Evolutionary conservation across 1,284 basidiomycete species (phyloP), one percentile per base, ranked within the genome.

Genomic region (Paramarasmius palmivorus): DNA sequence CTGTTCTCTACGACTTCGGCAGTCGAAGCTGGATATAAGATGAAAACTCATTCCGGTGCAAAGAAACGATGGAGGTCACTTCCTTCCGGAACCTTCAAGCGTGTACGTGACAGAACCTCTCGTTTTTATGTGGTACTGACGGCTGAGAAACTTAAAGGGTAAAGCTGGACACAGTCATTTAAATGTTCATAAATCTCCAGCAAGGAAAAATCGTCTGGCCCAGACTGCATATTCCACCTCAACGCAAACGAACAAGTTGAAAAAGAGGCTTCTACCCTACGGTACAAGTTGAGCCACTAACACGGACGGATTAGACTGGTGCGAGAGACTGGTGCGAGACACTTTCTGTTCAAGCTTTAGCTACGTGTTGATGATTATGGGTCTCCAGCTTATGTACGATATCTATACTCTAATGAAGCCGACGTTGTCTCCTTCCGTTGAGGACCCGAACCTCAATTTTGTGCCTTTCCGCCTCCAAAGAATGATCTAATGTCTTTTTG

Each of bases 11-110:
- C 75, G 14, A 76, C 77, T 15, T 64, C 74, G 20, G 52, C 74
- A 10, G 60, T 62, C 42, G 70, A 74, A 54, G 79, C 79, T 49
- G 73, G 72, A 15, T 83, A 83, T 50, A 91, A 91, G 70, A 72
- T 91, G 60, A 91, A 91, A 68, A 81, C 85, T 0, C 88, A 91
- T 66, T 84, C 80, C 3, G 90, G 89, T 9, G 79, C 89, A n/a
- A 91, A 90, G 74, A 92, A 92, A 69, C 73, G 89, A 59, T 92
- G 88, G 88, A 75, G 80, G 57, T 83, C 86, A 1, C 70, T 91
- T 36, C 78, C 80, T 15, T 84, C 80, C 22, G 84, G 87, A 29
- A 65, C 55, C 41, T 92, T 91, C 74, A 92, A 92, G 75, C 86
- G 90, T 56, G 89, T 92, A 61, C 47, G 83, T 71, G 8, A 19